Evolutionary conservation across 306 rosid species (phyloP).

Genomic region (Trifolium dubium): DNA sequence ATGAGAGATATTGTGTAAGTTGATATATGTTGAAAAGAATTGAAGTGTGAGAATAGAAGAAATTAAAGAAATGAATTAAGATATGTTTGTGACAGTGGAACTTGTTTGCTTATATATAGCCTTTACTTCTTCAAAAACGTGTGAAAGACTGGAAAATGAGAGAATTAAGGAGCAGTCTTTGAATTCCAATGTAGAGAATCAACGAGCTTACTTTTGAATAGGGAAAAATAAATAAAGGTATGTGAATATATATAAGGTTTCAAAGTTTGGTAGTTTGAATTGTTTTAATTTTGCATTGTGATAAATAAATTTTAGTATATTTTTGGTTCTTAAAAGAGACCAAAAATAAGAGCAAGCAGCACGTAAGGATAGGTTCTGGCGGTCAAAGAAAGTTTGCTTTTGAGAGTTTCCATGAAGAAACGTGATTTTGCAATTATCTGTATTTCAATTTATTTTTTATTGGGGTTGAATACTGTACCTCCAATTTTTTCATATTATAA

Average conservation of each 20-base stretch:
- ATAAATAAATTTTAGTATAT: too few species aligned
- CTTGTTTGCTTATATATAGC: constrained; percentile 33
- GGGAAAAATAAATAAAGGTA: constrained; percentile 3
- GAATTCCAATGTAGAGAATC: constrained; percentile 41
- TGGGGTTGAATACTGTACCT: neutral
- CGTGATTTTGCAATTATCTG: constrained; percentile 10
- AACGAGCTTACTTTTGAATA: constrained; percentile 14
- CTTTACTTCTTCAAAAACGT: constrained; percentile 43
- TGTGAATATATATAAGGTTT: constrained; percentile 15
- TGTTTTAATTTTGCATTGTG: neutral
- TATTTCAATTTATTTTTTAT: constrained; percentile 1
- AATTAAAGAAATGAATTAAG: constrained; percentile 5
- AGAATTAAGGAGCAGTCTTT: constrained; percentile 30
- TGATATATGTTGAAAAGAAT: constrained; percentile 5
- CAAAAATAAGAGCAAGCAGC: constrained; percentile 19
- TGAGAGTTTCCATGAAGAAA: constrained; percentile 43
- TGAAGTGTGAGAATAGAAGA: constrained; percentile 9
- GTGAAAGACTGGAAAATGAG: constrained; percentile 46
- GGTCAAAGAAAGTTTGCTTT: constrained; percentile 67
- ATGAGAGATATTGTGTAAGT: neutral
- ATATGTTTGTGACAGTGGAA: constrained; percentile 37
- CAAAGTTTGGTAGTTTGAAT: constrained; percentile 13
- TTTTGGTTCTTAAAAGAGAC: neutral
- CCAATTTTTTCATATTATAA: neutral
- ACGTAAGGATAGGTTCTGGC: constrained; percentile 14